phyloP scores from a whole-genome alignment of 805 yeast genomes.

The Zygosaccharomyces lentus region DNA sequence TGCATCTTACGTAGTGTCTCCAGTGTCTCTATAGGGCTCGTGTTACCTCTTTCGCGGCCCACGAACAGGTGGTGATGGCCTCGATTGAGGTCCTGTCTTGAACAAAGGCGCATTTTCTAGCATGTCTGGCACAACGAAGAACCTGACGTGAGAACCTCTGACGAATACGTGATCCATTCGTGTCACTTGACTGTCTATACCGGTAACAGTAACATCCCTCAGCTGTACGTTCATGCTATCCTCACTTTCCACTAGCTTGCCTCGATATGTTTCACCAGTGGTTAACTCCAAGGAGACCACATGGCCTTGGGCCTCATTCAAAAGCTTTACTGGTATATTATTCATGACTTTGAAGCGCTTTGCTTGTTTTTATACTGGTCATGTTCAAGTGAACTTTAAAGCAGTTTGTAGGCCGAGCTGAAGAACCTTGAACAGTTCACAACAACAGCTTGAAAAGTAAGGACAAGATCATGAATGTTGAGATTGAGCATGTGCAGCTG shows the following conservation, averaged over 20 bases:
- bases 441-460: neutral
- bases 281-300: slow-evolving; percentile 74
- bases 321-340: slow-evolving; percentile 70
- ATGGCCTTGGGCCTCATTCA: slow-evolving; percentile 90
- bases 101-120: slow-evolving; percentile 87
- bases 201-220: slow-evolving; percentile 74
- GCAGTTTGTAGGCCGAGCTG: neutral
- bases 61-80: slow-evolving; percentile 69
- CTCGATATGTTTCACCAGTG: slow-evolving; percentile 84
- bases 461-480: slow-evolving; percentile 20
- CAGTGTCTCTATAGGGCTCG: neutral
- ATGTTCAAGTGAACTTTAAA: neutral
- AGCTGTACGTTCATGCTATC: slow-evolving; percentile 93
- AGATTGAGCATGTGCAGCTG: slow-evolving; percentile 40
- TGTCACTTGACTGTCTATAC: slow-evolving; percentile 66
- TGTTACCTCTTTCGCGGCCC: slow-evolving; percentile 42
- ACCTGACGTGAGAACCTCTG: slow-evolving; percentile 85
- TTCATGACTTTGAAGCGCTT: slow-evolving; percentile 13
- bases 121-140: slow-evolving; percentile 84
- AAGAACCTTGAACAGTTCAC: slow-evolving; percentile 1
- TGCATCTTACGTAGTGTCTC: neutral
- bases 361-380: neutral
- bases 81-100: slow-evolving; percentile 48
- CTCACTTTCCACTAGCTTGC: slow-evolving; percentile 80
- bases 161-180: slow-evolving; percentile 82